phyloP scores from a whole-genome alignment of 768 basidiomycete species.

The Serendipita sp. region DNA sequence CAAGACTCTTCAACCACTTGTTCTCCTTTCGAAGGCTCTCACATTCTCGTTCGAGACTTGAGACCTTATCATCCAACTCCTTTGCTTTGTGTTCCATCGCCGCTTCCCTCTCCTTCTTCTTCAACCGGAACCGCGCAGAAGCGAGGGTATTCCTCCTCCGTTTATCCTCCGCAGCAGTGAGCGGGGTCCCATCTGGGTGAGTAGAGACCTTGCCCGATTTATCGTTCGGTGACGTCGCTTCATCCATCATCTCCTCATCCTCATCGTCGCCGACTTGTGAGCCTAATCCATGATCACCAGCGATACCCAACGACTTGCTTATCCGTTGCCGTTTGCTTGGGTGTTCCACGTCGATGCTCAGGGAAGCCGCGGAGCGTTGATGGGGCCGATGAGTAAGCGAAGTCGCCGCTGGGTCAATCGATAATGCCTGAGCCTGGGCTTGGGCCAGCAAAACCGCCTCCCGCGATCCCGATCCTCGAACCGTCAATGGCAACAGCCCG shows the following conservation, averaged over 20 bases:
- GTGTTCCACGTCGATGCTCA: not conserved
- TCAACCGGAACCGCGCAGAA: conserved; percentile 80
- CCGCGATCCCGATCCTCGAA: not conserved
- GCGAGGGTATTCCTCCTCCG: conserved; percentile 87
- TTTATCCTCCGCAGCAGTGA: conserved; percentile 67
- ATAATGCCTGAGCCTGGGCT: not conserved
- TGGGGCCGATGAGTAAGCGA: not conserved
- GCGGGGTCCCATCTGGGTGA: conserved; percentile 12
- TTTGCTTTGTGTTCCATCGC: conserved; percentile 74
- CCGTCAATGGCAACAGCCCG: not conserved
- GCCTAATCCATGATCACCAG: not conserved
- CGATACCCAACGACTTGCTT: not conserved
- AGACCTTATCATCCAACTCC: conserved; percentile 64
- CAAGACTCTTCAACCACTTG: conserved; percentile 74
- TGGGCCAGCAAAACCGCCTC: not conserved
- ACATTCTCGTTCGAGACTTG: conserved; percentile 78
- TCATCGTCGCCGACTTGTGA: conserved; percentile 20
- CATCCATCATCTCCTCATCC: conserved; percentile 10
- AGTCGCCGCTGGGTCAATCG: not conserved
- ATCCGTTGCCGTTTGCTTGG: not conserved
- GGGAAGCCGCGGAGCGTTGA: not conserved
- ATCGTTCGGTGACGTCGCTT: conserved; percentile 6
- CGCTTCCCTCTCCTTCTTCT: conserved; percentile 91
- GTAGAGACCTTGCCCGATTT: conserved; percentile 5
- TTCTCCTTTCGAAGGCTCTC: conserved; percentile 79